phyloP scores from a whole-genome alignment of 2,329 filamentous ascomycete genomes.

The Stemphylium beticola region DNA sequence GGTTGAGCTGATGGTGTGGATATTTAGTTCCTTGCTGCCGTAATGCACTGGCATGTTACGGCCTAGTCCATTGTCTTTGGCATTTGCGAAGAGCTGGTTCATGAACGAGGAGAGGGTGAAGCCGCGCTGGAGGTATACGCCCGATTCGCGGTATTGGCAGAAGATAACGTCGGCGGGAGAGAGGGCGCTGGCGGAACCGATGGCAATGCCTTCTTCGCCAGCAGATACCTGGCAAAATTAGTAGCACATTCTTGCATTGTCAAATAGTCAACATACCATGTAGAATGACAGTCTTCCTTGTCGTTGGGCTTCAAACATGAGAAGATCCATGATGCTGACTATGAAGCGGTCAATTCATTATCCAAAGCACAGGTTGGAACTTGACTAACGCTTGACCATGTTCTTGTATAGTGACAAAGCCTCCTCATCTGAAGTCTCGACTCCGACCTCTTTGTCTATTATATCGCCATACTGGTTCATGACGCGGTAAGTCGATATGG shows the following conservation, averaged over 20 bases:
- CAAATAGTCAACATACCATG: slow-evolving; percentile 67
- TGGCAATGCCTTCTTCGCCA: slow-evolving; percentile 91
- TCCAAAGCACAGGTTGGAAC: not conserved
- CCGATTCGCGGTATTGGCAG: slow-evolving; percentile 92
- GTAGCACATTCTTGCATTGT: not conserved
- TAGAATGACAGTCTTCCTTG: slow-evolving; percentile 96
- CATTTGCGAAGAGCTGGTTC: slow-evolving; percentile 91
- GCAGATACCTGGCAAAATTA: slow-evolving; percentile 65
- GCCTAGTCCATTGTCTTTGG: slow-evolving; percentile 77
- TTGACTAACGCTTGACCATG: slow-evolving; percentile 62
- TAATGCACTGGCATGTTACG: slow-evolving; percentile 99
- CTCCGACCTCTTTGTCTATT: slow-evolving; percentile 74
- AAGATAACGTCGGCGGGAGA: slow-evolving; percentile 88
- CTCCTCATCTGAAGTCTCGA: slow-evolving; percentile 69
- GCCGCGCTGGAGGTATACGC: slow-evolving; percentile 87
- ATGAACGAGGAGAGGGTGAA: slow-evolving; percentile 90
- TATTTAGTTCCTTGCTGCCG: slow-evolving; percentile 80
- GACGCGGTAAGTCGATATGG: slow-evolving; percentile 89
- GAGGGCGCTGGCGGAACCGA: slow-evolving; percentile 85
- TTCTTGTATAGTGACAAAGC: slow-evolving; percentile 66
- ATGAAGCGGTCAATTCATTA: slow-evolving; percentile 8
- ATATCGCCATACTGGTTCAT: slow-evolving; percentile 87
- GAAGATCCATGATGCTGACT: slow-evolving; percentile 88
- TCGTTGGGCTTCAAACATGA: slow-evolving; percentile 97
- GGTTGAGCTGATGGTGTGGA: slow-evolving; percentile 86